Conservation (phyloP, 768 basidiomycete species). For the Auricularia auricula-judae region DNA sequence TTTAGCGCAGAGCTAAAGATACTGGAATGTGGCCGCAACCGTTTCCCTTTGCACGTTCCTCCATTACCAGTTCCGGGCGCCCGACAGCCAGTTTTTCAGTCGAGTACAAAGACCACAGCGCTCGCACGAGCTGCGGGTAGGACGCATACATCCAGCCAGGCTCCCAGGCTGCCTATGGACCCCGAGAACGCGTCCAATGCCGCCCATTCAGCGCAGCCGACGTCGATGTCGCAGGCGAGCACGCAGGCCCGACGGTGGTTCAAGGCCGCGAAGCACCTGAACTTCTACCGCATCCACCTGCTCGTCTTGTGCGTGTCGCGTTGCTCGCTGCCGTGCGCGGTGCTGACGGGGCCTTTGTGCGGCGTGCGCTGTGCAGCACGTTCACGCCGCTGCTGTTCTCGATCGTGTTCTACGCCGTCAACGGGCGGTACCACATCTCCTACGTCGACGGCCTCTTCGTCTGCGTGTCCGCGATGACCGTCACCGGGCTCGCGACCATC, state of each 20-base stretch:
- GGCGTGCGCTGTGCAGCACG: conserved; percentile 32
- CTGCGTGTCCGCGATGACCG: conserved; percentile 67
- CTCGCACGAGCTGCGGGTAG: background rate
- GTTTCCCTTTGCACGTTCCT: background rate
- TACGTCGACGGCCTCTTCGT: conserved; percentile 75
- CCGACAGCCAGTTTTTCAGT: background rate
- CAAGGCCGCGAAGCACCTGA: conserved; percentile 18
- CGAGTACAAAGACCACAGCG: too few species aligned
- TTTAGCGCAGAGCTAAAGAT: background rate
- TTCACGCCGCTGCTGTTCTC: conserved; percentile 73
- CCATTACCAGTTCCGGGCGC: background rate
- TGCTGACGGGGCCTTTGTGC: conserved; percentile 5
- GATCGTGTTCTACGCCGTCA: conserved; percentile 72
- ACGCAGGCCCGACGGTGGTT: background rate
- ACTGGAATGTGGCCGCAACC: too few species aligned
- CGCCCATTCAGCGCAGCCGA: background rate
- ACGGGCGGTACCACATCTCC: conserved; percentile 56
- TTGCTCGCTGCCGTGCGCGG: conserved; percentile 3
- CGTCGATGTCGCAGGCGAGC: background rate
- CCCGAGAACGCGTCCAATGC: background rate
- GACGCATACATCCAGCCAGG: too few species aligned
- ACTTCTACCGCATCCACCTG: conserved; percentile 40
- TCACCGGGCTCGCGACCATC: conserved; percentile 60
- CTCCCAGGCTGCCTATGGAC: background rate
- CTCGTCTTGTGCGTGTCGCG: conserved; percentile 35